Conservation (phyloP, 306 rosid species). For the Trifolium fragiferum region DNA sequence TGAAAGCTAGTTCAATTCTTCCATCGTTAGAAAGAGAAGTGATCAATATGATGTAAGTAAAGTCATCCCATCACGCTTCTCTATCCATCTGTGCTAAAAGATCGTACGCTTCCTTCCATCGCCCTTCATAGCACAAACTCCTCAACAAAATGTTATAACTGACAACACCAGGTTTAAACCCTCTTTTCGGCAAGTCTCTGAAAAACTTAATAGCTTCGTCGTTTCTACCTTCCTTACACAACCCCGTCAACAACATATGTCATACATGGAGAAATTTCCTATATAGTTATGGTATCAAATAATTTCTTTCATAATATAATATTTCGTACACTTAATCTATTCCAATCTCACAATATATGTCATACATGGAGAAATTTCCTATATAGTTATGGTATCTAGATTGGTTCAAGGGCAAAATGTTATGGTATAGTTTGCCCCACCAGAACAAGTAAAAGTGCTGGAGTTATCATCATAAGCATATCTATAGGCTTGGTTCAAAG, state of each 20-base stretch:
- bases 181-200: conserved; percentile 73
- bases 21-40: conserved; percentile 80
- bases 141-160: conserved; percentile 83
- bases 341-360: too few relatives aligned
- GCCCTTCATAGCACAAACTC: conserved; percentile 71
- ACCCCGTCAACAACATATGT: conserved; percentile 76
- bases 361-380: too few relatives aligned
- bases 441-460: conserved; percentile 50
- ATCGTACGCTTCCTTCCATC: conserved; percentile 85
- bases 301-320: too few relatives aligned
- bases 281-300: too few relatives aligned
- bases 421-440: conserved; percentile 41
- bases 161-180: conserved; percentile 81
- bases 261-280: too few relatives aligned
- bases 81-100: conserved; percentile 81
- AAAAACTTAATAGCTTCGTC: conserved; percentile 77
- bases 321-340: too few relatives aligned
- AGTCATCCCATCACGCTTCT: conserved; percentile 52
- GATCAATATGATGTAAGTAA: conserved; percentile 79
- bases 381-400: neutral
- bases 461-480: conserved; percentile 50
- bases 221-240: conserved; percentile 92
- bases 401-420: conserved; percentile 49
- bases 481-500: conserved; percentile 47
- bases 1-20: conserved; percentile 73